A percentile compares a stretch with the other conserved stretches of the same genome.
phyloP scores from a whole-genome alignment of 257 asterid species.

The Solanum habrochaites region DNA sequence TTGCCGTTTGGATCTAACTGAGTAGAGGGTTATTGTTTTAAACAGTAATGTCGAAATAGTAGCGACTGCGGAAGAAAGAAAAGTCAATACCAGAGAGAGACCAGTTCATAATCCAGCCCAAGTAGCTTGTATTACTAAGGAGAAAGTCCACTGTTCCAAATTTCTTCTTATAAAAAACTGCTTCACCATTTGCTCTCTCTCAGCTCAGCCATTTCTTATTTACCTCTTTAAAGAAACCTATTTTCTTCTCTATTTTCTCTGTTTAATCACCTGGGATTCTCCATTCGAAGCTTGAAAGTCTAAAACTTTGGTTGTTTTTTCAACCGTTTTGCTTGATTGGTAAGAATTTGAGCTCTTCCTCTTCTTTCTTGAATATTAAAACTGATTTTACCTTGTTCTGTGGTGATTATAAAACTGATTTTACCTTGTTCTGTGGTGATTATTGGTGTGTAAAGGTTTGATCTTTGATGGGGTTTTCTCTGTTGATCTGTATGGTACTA shows the following conservation, averaged over 20 bases:
- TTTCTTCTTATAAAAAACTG: not conserved
- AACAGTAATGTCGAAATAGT: too few relatives aligned
- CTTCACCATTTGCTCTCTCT: not conserved
- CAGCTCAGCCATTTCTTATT: not conserved
- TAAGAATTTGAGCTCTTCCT: not conserved
- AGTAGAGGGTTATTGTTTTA: too few relatives aligned
- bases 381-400: not conserved
- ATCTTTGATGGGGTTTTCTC: not conserved
- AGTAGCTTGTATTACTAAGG: not conserved
- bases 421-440: not conserved
- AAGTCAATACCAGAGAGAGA: not conserved
- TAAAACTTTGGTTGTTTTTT: not conserved
- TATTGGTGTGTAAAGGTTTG: not conserved
- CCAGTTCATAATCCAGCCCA: not conserved
- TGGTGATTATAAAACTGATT: not conserved
- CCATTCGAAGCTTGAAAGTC: not conserved
- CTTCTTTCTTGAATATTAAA: not conserved
- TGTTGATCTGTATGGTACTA: not conserved
- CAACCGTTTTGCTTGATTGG: not conserved
- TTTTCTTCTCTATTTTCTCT: not conserved
- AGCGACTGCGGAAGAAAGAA: too few relatives aligned
- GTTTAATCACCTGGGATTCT: not conserved
- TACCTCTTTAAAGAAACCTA: not conserved
- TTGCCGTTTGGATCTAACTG: accelerated
- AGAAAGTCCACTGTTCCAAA: not conserved